Conservation (phyloP, 768 basidiomycete species). For the Podaxis sp. region DNA sequence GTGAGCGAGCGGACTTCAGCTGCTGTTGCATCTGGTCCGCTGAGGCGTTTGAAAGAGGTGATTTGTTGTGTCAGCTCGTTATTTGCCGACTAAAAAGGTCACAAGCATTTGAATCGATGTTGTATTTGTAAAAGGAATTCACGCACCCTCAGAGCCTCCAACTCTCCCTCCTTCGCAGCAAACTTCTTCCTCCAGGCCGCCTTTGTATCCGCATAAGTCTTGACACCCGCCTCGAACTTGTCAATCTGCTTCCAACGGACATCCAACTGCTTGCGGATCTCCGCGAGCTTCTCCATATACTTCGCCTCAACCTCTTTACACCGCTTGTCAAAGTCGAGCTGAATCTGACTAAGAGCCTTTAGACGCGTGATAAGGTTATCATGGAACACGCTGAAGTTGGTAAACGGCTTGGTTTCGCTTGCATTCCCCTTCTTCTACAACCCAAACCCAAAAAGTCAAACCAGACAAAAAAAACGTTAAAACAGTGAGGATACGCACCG, state of each 20-base stretch:
- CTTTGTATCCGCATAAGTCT: conserved; percentile 79
- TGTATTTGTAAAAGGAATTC: not conserved
- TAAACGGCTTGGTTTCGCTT: conserved; percentile 88
- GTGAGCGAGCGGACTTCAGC: conserved; percentile 65
- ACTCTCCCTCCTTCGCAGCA: conserved; percentile 82
- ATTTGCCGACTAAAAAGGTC: conserved; percentile 59
- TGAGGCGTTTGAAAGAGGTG: conserved; percentile 64
- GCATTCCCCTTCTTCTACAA: conserved; percentile 69
- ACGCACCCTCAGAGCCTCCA: conserved; percentile 81
- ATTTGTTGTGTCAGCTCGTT: conserved; percentile 72
- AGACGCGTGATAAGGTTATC: conserved; percentile 90
- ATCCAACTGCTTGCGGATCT: conserved; percentile 87
- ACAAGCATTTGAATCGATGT: not conserved
- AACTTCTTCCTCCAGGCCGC: conserved; percentile 77
- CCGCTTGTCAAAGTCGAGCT: conserved; percentile 83
- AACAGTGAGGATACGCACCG: conserved; percentile 47
- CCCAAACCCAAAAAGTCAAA: not conserved
- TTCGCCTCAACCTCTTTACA: conserved; percentile 75
- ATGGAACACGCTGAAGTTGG: conserved; percentile 92
- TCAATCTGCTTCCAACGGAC: conserved; percentile 89
- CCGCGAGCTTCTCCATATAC: conserved; percentile 70
- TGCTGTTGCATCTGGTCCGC: conserved; percentile 56
- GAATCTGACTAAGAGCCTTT: conserved; percentile 81
- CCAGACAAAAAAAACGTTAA: not conserved
- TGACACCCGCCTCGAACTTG: conserved; percentile 85